These are phyloP conservation scores for Blastomyces silverae DNA, from an alignment of 2,329 filamentous ascomycete genomes.

Conservation along the genomic window DNA sequence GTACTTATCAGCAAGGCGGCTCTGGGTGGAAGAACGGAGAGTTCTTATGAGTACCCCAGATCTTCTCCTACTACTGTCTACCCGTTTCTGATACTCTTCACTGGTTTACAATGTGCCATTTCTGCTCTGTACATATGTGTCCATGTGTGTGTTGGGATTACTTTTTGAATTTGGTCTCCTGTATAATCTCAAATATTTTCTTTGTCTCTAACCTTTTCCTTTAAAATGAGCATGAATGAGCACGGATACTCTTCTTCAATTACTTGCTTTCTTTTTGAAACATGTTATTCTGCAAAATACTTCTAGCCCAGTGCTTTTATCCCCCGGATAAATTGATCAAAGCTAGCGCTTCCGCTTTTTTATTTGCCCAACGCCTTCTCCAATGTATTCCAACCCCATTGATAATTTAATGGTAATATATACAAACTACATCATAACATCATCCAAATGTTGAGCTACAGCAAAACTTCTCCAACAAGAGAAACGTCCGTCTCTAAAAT, in stretches of 20 bases:
- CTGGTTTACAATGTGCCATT: not conserved
- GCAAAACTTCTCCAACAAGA: not conserved
- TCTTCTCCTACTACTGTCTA: not conserved
- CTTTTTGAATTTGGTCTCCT: not conserved
- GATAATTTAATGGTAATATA: not conserved
- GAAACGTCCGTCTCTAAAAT: not conserved
- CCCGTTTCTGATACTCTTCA: not conserved
- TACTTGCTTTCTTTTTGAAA: not conserved
- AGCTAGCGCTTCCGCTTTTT: not conserved
- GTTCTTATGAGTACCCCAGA: too few relatives aligned
- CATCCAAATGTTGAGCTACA: not conserved
- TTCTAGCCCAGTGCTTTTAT: not conserved
- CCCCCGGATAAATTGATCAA: not conserved
- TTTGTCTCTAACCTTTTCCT: not conserved
- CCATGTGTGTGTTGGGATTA: not conserved
- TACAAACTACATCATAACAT: not conserved
- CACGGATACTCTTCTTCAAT: not conserved
- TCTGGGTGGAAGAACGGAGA: too few relatives aligned
- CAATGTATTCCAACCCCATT: not conserved
- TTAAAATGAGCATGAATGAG: not conserved
- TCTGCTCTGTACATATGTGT: not conserved
- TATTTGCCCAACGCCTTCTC: not conserved
- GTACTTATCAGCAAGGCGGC: too few relatives aligned
- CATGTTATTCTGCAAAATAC: not conserved
- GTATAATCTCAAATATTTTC: not conserved